These are phyloP conservation scores for Eutrema salsugineum DNA, from an alignment of 441 rosid genomes.

Conservation along the genomic window DNA sequence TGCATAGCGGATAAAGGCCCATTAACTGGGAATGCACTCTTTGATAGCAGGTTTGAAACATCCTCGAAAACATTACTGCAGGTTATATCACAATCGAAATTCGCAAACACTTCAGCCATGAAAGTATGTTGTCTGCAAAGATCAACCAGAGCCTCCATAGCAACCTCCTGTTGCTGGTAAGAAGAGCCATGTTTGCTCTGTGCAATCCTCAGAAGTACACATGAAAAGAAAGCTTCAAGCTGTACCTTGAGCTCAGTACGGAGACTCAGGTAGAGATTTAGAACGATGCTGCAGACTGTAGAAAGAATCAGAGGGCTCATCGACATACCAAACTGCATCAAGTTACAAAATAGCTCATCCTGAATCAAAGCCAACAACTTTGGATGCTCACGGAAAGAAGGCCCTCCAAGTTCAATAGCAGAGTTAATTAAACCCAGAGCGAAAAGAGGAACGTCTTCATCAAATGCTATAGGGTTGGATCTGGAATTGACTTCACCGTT, in stretches of 20 bases:
- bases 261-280: conserved; percentile 80
- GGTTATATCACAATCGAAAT: conserved; percentile 89
- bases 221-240: conserved; percentile 91
- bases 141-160: conserved; percentile 93
- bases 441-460: conserved; percentile 96
- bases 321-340: conserved; percentile 92
- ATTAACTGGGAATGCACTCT: conserved; percentile 87
- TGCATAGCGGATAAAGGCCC: conserved; percentile 88
- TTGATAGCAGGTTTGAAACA: conserved; percentile 73
- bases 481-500: conserved; percentile 55
- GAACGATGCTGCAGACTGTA: conserved; percentile 80
- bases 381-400: conserved; percentile 60
- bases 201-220: conserved; percentile 80
- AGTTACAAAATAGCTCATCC: conserved; percentile 74
- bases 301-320: conserved; percentile 94
- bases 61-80: conserved; percentile 88
- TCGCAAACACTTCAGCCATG: conserved; percentile 84
- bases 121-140: conserved; percentile 82
- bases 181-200: conserved; percentile 81
- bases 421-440: conserved; percentile 91
- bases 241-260: conserved; percentile 80
- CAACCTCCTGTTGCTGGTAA: conserved; percentile 92
- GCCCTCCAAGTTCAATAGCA: conserved; percentile 82
- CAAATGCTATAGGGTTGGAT: conserved; percentile 76
- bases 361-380: conserved; percentile 65